phyloP scores from a whole-genome alignment of 2,329 filamentous ascomycete species.

The Teratosphaeria zuluensis region DNA sequence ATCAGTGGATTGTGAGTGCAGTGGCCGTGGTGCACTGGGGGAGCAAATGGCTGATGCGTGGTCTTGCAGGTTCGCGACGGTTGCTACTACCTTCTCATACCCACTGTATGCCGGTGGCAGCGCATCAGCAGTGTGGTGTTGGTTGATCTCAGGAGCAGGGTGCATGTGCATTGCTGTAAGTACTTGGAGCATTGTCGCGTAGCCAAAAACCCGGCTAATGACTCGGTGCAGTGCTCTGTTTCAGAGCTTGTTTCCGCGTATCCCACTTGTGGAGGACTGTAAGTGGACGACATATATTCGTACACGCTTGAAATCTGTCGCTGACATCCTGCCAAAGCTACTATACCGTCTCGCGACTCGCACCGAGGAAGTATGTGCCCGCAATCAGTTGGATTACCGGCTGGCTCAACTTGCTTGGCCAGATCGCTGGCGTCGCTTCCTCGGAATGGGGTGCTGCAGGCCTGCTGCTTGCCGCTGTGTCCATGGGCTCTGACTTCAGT shows the following conservation, averaged over 20 bases:
- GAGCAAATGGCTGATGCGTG: background rate
- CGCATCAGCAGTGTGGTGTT: constrained; percentile 48
- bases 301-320: background rate
- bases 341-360: constrained; percentile 48
- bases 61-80: constrained; percentile 36
- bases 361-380: constrained; percentile 39
- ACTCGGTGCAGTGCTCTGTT: constrained; percentile 31
- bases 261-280: constrained; percentile 45
- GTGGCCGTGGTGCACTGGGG: constrained; percentile 31
- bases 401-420: constrained; percentile 36
- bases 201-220: background rate
- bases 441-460: constrained; percentile 49
- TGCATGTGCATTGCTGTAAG: constrained; percentile 44
- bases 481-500: constrained; percentile 30
- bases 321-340: constrained; percentile 24
- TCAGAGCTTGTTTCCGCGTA: constrained; percentile 50
- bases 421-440: constrained; percentile 46
- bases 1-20: constrained; percentile 12
- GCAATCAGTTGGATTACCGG: constrained; percentile 40
- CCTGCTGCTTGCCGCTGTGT: constrained; percentile 47
- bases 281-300: background rate
- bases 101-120: constrained; percentile 45
- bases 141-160: constrained; percentile 47
- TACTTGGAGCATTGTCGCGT: background rate
- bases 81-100: constrained; percentile 47